phyloP scores from a whole-genome alignment of 129 eudicot genomes.

The Dittrichia graveolens region DNA sequence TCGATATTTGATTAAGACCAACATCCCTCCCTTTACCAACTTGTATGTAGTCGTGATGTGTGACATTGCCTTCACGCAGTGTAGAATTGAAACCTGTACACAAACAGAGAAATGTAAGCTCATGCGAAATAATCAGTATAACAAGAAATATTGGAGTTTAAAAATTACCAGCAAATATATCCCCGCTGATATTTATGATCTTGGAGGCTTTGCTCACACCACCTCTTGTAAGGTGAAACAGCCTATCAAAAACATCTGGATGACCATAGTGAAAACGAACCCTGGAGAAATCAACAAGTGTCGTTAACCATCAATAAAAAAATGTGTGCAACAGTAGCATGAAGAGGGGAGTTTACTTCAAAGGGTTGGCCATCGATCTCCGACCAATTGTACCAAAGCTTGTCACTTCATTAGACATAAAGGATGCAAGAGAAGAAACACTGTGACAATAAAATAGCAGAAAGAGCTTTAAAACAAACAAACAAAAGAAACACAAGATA shows the following conservation, averaged over 20 bases:
- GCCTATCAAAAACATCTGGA: conserved; percentile 89
- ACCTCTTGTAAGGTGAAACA: conserved; percentile 89
- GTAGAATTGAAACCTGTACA: conserved; percentile 82
- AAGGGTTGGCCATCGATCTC: conserved; percentile 80
- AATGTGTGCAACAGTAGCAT: neutral
- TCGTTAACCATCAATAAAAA: conserved; percentile 12
- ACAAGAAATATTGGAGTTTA: neutral
- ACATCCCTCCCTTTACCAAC: conserved; percentile 93
- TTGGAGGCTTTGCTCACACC: conserved; percentile 95
- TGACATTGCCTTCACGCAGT: conserved; percentile 88
- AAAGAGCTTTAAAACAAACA: conserved; percentile 21
- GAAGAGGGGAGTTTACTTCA: conserved; percentile 56
- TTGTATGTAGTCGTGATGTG: conserved; percentile 90
- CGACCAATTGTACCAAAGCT: conserved; percentile 95
- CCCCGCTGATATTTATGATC: conserved; percentile 86
- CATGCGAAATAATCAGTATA: neutral
- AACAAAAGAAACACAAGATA: neutral
- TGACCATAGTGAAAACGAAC: conserved; percentile 98
- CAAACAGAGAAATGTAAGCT: conserved; percentile 9
- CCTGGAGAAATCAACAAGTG: conserved; percentile 41
- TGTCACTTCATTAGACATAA: conserved; percentile 94
- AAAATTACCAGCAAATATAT: conserved; percentile 83
- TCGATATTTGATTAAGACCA: conserved; percentile 79
- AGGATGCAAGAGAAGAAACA: conserved; percentile 99
- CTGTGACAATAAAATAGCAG: conserved; percentile 48